These are phyloP conservation scores for Aspergillus sp. DNA, from an alignment of 2,329 filamentous ascomycete genomes.

Conservation along the genomic window DNA sequence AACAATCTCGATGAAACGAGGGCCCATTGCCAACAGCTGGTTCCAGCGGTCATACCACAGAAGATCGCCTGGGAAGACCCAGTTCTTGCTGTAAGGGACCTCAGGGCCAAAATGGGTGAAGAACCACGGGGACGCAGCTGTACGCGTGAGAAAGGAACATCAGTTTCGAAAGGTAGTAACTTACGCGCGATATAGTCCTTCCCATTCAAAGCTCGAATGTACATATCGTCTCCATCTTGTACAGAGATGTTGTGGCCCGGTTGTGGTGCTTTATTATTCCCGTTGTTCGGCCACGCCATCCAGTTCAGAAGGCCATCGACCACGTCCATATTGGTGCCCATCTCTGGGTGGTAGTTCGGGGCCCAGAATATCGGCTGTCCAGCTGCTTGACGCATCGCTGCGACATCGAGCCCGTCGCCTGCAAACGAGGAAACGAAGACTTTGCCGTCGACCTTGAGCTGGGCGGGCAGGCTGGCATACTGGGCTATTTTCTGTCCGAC, in stretches of 20 bases:
- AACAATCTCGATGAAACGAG: slow-evolving; percentile 50
- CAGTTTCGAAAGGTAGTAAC: slow-evolving; percentile 32
- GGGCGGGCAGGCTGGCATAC: slow-evolving; percentile 46
- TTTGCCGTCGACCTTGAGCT: slow-evolving; percentile 52
- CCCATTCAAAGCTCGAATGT: slow-evolving; percentile 31
- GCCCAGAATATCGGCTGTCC: slow-evolving; percentile 50
- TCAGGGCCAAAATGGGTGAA: slow-evolving; percentile 50
- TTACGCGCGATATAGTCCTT: slow-evolving; percentile 53
- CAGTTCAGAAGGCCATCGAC: slow-evolving; percentile 47
- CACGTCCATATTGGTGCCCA: slow-evolving; percentile 33
- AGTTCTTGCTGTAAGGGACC: slow-evolving; percentile 53
- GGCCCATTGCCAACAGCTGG: slow-evolving; percentile 43
- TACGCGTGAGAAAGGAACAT: not conserved
- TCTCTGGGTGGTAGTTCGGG: slow-evolving; percentile 51
- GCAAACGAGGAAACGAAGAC: slow-evolving; percentile 57
- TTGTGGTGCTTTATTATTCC: slow-evolving; percentile 52
- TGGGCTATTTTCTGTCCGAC: slow-evolving; percentile 49
- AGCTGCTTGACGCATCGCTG: slow-evolving; percentile 43
- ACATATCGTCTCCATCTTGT: slow-evolving; percentile 38
- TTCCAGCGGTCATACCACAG: slow-evolving; percentile 47
- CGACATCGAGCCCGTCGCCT: slow-evolving; percentile 49
- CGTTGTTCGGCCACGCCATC: slow-evolving; percentile 46
- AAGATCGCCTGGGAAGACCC: slow-evolving; percentile 48
- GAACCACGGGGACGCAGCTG: slow-evolving; percentile 53
- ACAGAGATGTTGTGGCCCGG: slow-evolving; percentile 42